These are phyloP conservation scores for Spathaspora gorwiae DNA, from an alignment of 805 yeast species.

Conservation along the genomic window DNA sequence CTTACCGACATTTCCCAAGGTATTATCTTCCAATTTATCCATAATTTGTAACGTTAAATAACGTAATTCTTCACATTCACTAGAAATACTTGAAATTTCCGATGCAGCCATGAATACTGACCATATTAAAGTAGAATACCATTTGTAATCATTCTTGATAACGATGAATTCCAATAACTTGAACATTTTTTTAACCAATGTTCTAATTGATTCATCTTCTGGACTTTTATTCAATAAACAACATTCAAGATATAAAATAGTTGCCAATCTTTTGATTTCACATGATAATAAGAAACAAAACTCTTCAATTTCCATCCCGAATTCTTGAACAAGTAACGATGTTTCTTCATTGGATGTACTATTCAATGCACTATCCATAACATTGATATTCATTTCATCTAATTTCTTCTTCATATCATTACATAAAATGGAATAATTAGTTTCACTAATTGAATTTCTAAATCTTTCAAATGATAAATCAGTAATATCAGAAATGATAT, in stretches of 20 bases:
- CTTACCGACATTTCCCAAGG: slow-evolving; percentile 24
- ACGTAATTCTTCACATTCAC: slow-evolving; percentile 24
- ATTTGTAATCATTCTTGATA: slow-evolving; percentile 21
- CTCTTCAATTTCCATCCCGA: slow-evolving; percentile 14
- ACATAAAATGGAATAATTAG: slow-evolving; percentile 11
- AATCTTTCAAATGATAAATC: slow-evolving; percentile 27
- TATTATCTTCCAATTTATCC: slow-evolving; percentile 18
- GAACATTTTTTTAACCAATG: slow-evolving; percentile 13
- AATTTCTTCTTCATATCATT: slow-evolving; percentile 13
- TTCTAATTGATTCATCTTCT: slow-evolving; percentile 12
- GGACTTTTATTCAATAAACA: slow-evolving; percentile 23
- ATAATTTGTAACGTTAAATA: slow-evolving; percentile 20
- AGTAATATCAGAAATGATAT: slow-evolving; percentile 26
- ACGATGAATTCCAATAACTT: slow-evolving; percentile 21
- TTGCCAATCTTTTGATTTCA: slow-evolving; percentile 22
- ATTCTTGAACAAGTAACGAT: slow-evolving; percentile 1
- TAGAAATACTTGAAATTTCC: slow-evolving; percentile 18
- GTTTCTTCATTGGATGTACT: neutral
- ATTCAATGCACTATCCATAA: slow-evolving; percentile 10
- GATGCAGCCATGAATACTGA: slow-evolving; percentile 21
- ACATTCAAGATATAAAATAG: slow-evolving; percentile 22
- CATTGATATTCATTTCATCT: slow-evolving; percentile 10
- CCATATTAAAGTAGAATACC: slow-evolving; percentile 30
- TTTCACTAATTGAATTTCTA: slow-evolving; percentile 9
- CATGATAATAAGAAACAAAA: slow-evolving; percentile 23